These are phyloP conservation scores for Starmerella roubikii DNA, from an alignment of 805 yeast genomes.

Conservation along the genomic window DNA sequence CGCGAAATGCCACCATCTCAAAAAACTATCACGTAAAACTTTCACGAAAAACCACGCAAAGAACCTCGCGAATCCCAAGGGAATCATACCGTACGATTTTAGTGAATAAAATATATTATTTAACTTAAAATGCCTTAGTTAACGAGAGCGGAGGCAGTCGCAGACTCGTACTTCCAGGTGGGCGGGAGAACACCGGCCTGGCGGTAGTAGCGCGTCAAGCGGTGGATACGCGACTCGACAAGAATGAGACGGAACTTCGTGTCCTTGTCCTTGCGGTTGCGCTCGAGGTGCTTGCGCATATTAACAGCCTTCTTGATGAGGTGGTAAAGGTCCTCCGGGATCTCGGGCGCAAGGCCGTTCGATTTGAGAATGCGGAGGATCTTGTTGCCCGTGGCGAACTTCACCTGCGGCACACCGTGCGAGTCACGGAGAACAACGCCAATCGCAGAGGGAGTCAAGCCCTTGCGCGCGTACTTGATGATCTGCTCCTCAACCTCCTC, in stretches of 20 bases:
- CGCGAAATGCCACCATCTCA: too few species aligned
- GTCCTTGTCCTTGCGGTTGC: conserved; percentile 99
- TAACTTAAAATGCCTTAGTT: conserved; percentile 42
- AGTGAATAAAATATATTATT: conserved; percentile 3
- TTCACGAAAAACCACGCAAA: too few species aligned
- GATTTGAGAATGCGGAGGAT: conserved; percentile 97
- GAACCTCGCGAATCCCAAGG: too few species aligned
- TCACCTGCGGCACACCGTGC: conserved; percentile 98
- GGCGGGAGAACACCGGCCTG: conserved; percentile 98
- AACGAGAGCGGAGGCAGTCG: conserved; percentile 99
- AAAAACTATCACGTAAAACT: too few species aligned
- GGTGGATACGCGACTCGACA: conserved; percentile 99
- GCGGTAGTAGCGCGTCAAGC: conserved; percentile 99
- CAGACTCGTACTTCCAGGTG: conserved; percentile 99
- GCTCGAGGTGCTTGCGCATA: conserved; percentile 99
- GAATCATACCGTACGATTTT: too few species aligned
- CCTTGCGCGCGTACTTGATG: conserved; percentile 99
- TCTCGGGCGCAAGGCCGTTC: conserved; percentile 99
- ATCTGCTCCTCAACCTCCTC: conserved; percentile 96
- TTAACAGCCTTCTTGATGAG: conserved; percentile 99
- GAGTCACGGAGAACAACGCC: conserved; percentile 99
- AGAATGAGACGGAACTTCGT: conserved; percentile 99
- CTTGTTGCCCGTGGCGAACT: conserved; percentile 97
- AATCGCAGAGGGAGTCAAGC: conserved; percentile 98
- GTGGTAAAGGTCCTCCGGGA: conserved; percentile 99